These are phyloP conservation scores for Malus domestica DNA, from an alignment of 306 rosid species.

Conservation along the genomic window ASM211411v1 NC_041789.1:30225501-30226000, in stretches of 20 bases:
- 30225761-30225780: slow-evolving; percentile 47
- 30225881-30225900: slow-evolving; percentile 47
- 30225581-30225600: slow-evolving; percentile 15
- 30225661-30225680: slow-evolving; percentile 37
- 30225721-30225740: slow-evolving; percentile 78
- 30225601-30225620: slow-evolving; percentile 27
- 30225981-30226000: slow-evolving; percentile 85
- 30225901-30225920: slow-evolving; percentile 48
- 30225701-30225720: slow-evolving; percentile 76
- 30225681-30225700: slow-evolving; percentile 31
- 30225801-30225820: slow-evolving; percentile 66
- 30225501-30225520: slow-evolving; percentile 27
- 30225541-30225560: slow-evolving; percentile 14
- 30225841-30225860: slow-evolving; percentile 64
- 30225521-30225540: slow-evolving; percentile 27
- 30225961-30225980: slow-evolving; percentile 43
- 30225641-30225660: slow-evolving; percentile 45
- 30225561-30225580: slow-evolving; percentile 16
- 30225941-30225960: slow-evolving; percentile 45
- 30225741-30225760: slow-evolving; percentile 24
- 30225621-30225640: slow-evolving; percentile 54
- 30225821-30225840: slow-evolving; percentile 66
- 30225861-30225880: slow-evolving; percentile 38
- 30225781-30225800: slow-evolving; percentile 36
- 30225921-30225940: slow-evolving; percentile 65